phyloP scores from a whole-genome alignment of 306 rosid genomes.

The Vachellia pachyceras region DNA sequence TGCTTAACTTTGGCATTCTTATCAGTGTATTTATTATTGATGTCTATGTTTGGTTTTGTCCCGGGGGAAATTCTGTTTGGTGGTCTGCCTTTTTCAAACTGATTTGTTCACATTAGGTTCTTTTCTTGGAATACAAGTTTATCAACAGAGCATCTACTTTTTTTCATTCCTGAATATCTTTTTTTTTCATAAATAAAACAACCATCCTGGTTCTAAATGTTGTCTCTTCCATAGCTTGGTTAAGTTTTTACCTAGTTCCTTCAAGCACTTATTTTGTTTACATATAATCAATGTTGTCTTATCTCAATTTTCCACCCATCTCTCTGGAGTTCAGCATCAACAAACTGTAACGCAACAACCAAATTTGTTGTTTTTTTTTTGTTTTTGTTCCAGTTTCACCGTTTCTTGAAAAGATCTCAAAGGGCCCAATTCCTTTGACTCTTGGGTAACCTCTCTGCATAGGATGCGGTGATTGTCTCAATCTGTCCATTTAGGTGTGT shows the following conservation, averaged over 20 bases:
- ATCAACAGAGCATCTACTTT: slow-evolving; percentile 1
- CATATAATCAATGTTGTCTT: too few species aligned
- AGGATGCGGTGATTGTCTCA: slow-evolving; percentile 50
- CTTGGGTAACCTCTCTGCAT: slow-evolving; percentile 25
- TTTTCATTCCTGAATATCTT: slow-evolving; percentile 22
- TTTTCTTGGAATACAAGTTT: slow-evolving; percentile 34
- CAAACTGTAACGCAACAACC: slow-evolving; percentile 16
- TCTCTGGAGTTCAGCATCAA: slow-evolving; percentile 46
- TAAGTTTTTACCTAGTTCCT: slow-evolving; percentile 15
- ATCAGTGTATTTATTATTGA: slow-evolving; percentile 6
- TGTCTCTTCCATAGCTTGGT: slow-evolving; percentile 30
- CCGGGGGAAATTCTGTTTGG: neutral
- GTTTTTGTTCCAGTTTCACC: slow-evolving; percentile 31
- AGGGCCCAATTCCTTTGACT: slow-evolving; percentile 56
- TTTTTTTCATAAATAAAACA: slow-evolving; percentile 15
- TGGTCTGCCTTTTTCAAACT: slow-evolving; percentile 28
- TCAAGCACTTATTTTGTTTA: slow-evolving; percentile 35
- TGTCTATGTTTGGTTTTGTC: neutral
- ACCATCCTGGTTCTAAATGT: slow-evolving; percentile 29
- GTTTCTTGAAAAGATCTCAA: slow-evolving; percentile 48
- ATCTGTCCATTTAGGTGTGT: neutral
- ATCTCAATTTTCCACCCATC: slow-evolving; percentile 21
- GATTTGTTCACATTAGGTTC: slow-evolving; percentile 35
- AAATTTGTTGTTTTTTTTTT: slow-evolving; percentile 14
- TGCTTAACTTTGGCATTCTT: slow-evolving; percentile 33